Base-by-base conservation (phyloP, 306 rosid genomes). In the Sicyos edulis region DNA sequence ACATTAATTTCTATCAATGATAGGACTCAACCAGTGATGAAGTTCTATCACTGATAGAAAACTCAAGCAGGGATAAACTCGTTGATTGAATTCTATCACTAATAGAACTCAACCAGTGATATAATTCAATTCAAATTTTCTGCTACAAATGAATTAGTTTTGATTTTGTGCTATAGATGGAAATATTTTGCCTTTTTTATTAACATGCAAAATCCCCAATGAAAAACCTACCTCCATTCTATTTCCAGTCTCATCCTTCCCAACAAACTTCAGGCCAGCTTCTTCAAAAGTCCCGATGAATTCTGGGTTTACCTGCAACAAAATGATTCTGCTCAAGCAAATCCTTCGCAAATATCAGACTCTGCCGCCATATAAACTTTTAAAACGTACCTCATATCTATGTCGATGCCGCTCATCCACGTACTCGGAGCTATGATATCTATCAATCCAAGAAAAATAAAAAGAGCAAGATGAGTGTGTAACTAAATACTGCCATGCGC, bases 381-480 rank as follows among this genome's bases (percentile, higher is more conserved):
- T 66, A 26, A 63, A 71, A 54, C 76, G 64, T 81, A 95, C 97
- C 95, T 95, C 99, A 7, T 95, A 95, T 91, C 99, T 95, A 66
- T 91, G 99, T 34, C 97, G 86, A 86, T 95, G 99, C 16, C 99
- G 82, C 78, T 91, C 99, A 73, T 91, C 99, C 82, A 95, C 91
- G 55, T 89, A 82, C 82, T 82, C 86, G 2, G 97, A 85, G 77
- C 84, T 95, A 32, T 83, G 80, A 44, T 95, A 95, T 87, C 99
- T 95, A 75, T 54, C 58, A 84, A 78, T 80, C 52, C 65, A 73
- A 61, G 49, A 42, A 42, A 29, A 44, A 70, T 67, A 42, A 45
- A 73, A 45, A 8, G 20, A 20, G 47, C 55, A 10, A 15, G 73
- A 51, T 50, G 4, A 29, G 15, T 16, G 22, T 50, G 8, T 29